Percentiles rank a stretch among this genome's conserved stretches.
Conservation (phyloP, 2,329 filamentous ascomycete species). For the Cladosporium sp. region DNA sequence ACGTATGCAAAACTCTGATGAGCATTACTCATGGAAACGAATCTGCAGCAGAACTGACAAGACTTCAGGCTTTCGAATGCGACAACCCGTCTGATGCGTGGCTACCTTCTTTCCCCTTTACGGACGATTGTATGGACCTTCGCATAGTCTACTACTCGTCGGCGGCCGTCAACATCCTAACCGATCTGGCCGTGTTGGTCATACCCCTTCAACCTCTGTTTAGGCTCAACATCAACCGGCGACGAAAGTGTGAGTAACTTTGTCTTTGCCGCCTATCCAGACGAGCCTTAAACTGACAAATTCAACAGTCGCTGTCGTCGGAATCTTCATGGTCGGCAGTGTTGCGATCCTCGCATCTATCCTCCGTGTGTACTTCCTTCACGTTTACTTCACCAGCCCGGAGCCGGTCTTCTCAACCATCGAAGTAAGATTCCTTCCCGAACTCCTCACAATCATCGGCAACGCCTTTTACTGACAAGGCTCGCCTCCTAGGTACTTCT, state of each 20-base stretch:
- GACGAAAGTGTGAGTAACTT: not conserved
- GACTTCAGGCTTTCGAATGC: slow-evolving; percentile 5
- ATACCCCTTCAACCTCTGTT: not conserved
- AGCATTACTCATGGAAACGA: not conserved
- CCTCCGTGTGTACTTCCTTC: slow-evolving; percentile 4
- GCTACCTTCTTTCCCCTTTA: not conserved
- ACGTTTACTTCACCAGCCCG: not conserved
- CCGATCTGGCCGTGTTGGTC: not conserved
- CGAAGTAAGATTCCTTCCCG: not conserved
- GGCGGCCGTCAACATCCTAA: slow-evolving; percentile 4
- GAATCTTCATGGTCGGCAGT: slow-evolving; percentile 3
- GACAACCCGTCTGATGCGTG: slow-evolving; percentile 5
- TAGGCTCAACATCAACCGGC: slow-evolving; percentile 2
- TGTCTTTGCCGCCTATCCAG: no score
- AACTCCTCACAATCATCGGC: no score
- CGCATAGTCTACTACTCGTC: not conserved
- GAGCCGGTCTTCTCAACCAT: slow-evolving; percentile 5
- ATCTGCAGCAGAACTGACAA: not conserved
- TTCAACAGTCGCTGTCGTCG: not conserved
- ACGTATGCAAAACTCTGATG: not conserved
- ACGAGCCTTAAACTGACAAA: no score
- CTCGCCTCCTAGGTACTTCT: slow-evolving; percentile 24
- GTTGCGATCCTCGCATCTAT: slow-evolving; percentile 3
- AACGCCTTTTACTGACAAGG: slow-evolving; percentile 1
- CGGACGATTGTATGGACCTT: not conserved